These are phyloP conservation scores for Xylaria sp. DNA, from an alignment of 2,329 filamentous ascomycete species.

Conservation along the genomic window DNA sequence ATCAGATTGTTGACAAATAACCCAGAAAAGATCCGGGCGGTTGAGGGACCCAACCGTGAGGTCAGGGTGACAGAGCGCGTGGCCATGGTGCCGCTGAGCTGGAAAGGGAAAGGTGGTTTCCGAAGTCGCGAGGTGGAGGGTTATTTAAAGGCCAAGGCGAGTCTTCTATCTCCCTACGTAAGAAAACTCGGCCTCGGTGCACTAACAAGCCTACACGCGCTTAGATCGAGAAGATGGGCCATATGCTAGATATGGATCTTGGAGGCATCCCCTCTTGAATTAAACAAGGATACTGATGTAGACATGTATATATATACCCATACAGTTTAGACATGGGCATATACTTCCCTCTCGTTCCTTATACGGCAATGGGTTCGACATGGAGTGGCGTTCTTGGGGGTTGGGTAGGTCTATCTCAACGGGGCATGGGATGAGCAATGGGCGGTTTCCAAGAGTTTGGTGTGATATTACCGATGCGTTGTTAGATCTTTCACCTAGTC, in stretches of 20 bases:
- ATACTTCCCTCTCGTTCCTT: constrained; percentile 3
- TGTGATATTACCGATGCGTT: background rate
- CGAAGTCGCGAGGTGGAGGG: constrained; percentile 88
- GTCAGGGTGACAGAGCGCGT: constrained; percentile 87
- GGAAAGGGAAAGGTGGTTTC: constrained; percentile 85
- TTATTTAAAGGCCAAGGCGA: constrained; percentile 92
- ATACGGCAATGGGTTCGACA: background rate
- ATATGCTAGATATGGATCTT: constrained; percentile 67
- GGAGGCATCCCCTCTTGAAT: constrained; percentile 38
- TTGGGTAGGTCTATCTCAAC: constrained; percentile 1
- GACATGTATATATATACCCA: constrained; percentile 19
- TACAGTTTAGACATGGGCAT: background rate
- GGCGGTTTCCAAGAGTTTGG: background rate
- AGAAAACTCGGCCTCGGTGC: background rate
- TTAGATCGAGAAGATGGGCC: constrained; percentile 87
- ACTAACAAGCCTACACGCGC: background rate
- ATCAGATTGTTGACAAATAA: constrained; percentile 93
- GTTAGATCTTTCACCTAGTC: background rate
- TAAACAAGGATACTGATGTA: background rate
- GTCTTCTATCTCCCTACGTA: constrained; percentile 36
- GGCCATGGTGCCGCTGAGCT: constrained; percentile 93
- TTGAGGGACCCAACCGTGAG: constrained; percentile 90
- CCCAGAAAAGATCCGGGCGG: constrained; percentile 92
- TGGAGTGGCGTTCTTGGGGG: constrained; percentile 21
- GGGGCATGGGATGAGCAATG: background rate